A percentile compares a stretch with the other conserved stretches of the same genome.
Conservation (phyloP, 2,329 filamentous ascomycete genomes). For the Neoascochyta sp. region DNA sequence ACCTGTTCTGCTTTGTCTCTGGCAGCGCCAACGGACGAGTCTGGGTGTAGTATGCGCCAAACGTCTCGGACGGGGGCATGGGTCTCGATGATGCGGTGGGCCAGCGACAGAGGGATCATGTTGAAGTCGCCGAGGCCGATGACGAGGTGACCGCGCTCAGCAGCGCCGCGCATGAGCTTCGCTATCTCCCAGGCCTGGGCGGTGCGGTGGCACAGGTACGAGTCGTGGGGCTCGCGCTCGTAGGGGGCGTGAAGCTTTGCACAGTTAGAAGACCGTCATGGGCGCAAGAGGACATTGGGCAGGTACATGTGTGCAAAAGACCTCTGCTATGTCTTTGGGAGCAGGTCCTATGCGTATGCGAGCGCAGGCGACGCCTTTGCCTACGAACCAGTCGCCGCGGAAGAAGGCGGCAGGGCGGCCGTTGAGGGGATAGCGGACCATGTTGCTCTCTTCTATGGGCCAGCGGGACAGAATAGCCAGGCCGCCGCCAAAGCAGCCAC, state of each 20-base stretch:
- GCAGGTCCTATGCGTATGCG: slow-evolving; percentile 67
- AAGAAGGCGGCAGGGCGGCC: slow-evolving; percentile 91
- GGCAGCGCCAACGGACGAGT: slow-evolving; percentile 74
- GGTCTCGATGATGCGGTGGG: slow-evolving; percentile 75
- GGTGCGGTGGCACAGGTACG: slow-evolving; percentile 84
- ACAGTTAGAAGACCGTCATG: slow-evolving; percentile 38
- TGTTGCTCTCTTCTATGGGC: slow-evolving; percentile 85
- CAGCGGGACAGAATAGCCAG: slow-evolving; percentile 85
- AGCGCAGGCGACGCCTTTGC: slow-evolving; percentile 87
- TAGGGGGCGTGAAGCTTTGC: slow-evolving; percentile 75
- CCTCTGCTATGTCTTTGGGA: slow-evolving; percentile 68
- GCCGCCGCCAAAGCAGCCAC: slow-evolving; percentile 84
- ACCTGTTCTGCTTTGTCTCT: slow-evolving; percentile 64
- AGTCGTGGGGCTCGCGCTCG: slow-evolving; percentile 72
- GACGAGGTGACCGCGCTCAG: slow-evolving; percentile 76
- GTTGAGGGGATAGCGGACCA: slow-evolving; percentile 86
- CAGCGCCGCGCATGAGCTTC: slow-evolving; percentile 79
- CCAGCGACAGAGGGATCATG: slow-evolving; percentile 83
- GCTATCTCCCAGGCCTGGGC: slow-evolving; percentile 94
- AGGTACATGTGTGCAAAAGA: slow-evolving; percentile 82
- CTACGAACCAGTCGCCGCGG: slow-evolving; percentile 93
- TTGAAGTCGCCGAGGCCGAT: slow-evolving; percentile 93
- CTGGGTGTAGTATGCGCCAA: slow-evolving; percentile 80
- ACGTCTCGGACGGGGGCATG: slow-evolving; percentile 75
- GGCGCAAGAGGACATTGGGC: slow-evolving; percentile 34